A percentile compares a stretch with the other conserved stretches of the same genome.
Conservation (phyloP, 257 asterid species). For the Plantago major region DNA sequence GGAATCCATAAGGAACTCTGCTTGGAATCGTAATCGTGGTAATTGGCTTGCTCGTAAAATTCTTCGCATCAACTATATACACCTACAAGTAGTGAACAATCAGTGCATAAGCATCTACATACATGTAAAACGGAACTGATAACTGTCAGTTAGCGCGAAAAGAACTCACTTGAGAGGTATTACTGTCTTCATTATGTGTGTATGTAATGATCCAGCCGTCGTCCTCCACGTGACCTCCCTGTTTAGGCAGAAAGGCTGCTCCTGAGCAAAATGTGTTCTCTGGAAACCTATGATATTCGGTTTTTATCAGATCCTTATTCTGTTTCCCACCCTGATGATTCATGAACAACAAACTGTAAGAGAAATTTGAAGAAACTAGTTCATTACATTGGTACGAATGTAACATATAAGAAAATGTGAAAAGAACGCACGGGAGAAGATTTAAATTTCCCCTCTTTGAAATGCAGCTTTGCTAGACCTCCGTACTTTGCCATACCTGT, state of each 20-base stretch:
- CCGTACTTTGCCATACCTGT: constrained; percentile 64
- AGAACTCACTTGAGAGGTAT: constrained; percentile 46
- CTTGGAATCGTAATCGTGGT: constrained; percentile 41
- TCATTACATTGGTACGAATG: background rate
- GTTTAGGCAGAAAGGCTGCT: constrained; percentile 41
- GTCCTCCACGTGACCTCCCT: constrained; percentile 41
- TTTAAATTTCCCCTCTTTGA: constrained; percentile 17
- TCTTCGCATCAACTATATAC: constrained; percentile 46
- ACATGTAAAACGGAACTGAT: background rate
- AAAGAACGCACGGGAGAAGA: constrained; percentile 11
- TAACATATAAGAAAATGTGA: background rate
- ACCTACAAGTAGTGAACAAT: constrained; percentile 30
- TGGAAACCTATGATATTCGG: constrained; percentile 47
- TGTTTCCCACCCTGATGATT: background rate
- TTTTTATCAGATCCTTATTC: constrained; percentile 23
- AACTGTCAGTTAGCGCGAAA: background rate
- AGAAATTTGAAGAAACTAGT: background rate
- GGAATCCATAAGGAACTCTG: constrained; percentile 74
- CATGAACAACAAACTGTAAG: background rate
- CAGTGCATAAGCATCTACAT: background rate
- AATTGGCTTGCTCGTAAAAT: constrained; percentile 32
- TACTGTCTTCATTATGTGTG: constrained; percentile 40
- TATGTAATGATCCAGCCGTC: constrained; percentile 58
- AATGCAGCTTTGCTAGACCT: constrained; percentile 54
- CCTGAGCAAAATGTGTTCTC: constrained; percentile 55